phyloP scores from a whole-genome alignment of 2,329 filamentous ascomycete species.

The Colletotrichum karsti region DNA sequence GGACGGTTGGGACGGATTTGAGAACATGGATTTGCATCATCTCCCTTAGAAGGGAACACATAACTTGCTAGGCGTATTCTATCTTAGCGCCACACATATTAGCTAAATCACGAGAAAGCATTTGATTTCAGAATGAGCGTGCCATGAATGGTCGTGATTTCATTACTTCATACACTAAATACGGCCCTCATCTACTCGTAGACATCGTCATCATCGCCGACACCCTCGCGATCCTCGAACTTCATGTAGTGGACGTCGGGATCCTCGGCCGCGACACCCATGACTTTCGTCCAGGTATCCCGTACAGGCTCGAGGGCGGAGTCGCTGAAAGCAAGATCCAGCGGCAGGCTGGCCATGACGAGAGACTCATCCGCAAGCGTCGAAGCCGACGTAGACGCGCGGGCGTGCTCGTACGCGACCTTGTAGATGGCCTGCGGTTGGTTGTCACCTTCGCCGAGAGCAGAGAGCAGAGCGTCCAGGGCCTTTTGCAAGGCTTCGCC shows the following conservation, averaged over 20 bases:
- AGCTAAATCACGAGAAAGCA: conserved; percentile 16
- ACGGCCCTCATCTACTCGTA: conserved; percentile 48
- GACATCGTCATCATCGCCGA: conserved; percentile 60
- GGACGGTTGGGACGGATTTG: neutral
- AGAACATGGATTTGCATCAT: conserved; percentile 3
- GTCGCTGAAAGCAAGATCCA: conserved; percentile 81
- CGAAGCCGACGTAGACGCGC: conserved; percentile 32
- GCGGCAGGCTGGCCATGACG: conserved; percentile 64
- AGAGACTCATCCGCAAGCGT: conserved; percentile 50
- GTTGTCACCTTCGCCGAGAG: conserved; percentile 37
- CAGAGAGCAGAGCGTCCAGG: conserved; percentile 49
- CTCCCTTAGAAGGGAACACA: neutral
- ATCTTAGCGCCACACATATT: conserved; percentile 6
- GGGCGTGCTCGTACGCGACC: conserved; percentile 64
- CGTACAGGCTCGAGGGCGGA: conserved; percentile 71
- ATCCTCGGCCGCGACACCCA: conserved; percentile 57
- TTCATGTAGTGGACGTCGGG: conserved; percentile 69
- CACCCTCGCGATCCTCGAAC: conserved; percentile 78
- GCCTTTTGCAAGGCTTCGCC: conserved; percentile 48
- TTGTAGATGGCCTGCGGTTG: conserved; percentile 53
- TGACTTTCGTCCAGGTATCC: conserved; percentile 73
- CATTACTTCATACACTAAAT: conserved; percentile 30
- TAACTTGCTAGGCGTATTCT: neutral
- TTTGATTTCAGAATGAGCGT: neutral
- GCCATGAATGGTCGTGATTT: conserved; percentile 18